These are phyloP conservation scores for Poa pratensis DNA, from an alignment of 176 grass and related monocot species.

Conservation along the genomic window DNA sequence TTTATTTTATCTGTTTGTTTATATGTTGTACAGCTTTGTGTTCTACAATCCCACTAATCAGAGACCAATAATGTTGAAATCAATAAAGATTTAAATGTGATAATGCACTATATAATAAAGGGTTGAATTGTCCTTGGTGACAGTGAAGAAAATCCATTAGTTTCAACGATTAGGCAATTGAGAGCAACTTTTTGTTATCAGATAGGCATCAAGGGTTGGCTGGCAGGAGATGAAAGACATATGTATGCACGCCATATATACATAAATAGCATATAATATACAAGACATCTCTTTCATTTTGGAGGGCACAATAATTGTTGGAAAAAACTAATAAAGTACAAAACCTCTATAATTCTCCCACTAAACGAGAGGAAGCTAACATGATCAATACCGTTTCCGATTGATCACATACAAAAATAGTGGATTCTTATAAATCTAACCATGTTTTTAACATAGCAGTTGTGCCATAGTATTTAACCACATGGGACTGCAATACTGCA, in stretches of 20 bases:
- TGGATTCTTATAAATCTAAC: neutral
- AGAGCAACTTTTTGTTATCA: constrained; percentile 34
- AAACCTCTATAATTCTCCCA: neutral
- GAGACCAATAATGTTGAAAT: constrained; percentile 17
- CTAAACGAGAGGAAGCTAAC: neutral
- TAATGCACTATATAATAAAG: constrained; percentile 22
- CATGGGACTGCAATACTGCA: neutral
- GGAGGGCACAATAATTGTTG: neutral
- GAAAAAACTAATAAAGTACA: neutral
- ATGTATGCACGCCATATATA: neutral
- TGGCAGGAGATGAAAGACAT: constrained; percentile 39
- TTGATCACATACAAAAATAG: neutral
- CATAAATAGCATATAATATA: neutral
- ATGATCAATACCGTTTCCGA: neutral
- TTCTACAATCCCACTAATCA: neutral
- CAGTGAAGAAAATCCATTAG: constrained; percentile 8
- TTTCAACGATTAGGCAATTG: neutral
- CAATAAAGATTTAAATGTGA: constrained; percentile 23
- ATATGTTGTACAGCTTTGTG: constrained; percentile 10
- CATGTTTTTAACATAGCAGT: neutral
- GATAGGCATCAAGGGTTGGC: constrained; percentile 37
- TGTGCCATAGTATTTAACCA: neutral
- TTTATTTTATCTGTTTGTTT: neutral
- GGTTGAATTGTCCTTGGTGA: constrained; percentile 26
- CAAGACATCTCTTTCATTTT: neutral